Evolutionary conservation across 306 rosid species (phyloP), one percentile per base, ranked within the genome.

Genomic region (Ormosia semicastrata): DNA sequence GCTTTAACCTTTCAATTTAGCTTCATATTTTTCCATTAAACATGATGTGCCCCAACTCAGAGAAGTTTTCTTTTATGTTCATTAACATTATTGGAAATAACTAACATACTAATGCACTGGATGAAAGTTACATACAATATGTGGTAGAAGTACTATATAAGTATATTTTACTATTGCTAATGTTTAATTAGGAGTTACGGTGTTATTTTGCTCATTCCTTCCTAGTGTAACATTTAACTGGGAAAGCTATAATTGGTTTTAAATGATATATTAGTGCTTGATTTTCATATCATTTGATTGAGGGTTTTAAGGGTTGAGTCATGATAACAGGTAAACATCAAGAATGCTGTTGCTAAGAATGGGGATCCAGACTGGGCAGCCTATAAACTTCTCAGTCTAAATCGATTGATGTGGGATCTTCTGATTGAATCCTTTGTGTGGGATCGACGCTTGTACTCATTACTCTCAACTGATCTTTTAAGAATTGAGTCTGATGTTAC

Each of bases 381-480:
- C 30, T 87, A 81, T 84, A 88, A 85, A 72, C 87, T 85, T 79
- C 97, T 94, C 66, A 64, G 85, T 87, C 81, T 96, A 76, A 96
- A 96, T 79, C 88, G 91, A 32, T 80, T 94, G 79, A 86, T 86
- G 81, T 91, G 93, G 97, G 98, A 96, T 57, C 94, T 94, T 76
- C 79, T 96, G 74, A 86, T 96, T 62, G 92, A 90, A 85, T 89
- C 98, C 13, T 90, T 88, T 78, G 83, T 94, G 69, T 94, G 99
- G 99, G 92, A 85, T 82, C 92, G 34, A 76, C 99, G 99, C 68
- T 57, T 94, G 82, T 78, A 83, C 78, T 88, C 89, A 11, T 76
- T 96, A 83, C 76, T 77, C 73, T 90, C 92, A 30, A 66, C 64
- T 43, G 85, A 86, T 77, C 54, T 78, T 71, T 33, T 47, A 72